phyloP scores from a whole-genome alignment of 2,329 filamentous ascomycete genomes.

The Colletotrichum destructivum region DNA sequence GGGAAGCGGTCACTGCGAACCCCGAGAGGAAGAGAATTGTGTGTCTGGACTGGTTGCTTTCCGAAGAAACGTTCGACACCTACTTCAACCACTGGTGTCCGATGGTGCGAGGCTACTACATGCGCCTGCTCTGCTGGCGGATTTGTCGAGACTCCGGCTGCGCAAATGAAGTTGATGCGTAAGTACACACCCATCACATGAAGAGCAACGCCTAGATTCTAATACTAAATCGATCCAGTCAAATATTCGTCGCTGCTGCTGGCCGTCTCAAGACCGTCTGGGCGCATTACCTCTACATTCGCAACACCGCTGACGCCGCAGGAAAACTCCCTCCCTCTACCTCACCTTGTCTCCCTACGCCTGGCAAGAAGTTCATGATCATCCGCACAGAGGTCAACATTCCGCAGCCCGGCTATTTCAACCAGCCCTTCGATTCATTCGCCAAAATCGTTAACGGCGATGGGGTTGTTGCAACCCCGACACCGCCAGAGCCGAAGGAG shows the following conservation, averaged over 20 bases:
- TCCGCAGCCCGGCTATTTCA: conserved; percentile 63
- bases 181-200: conserved; percentile 56
- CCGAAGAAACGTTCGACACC: conserved; percentile 81
- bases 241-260: conserved; percentile 78
- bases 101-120: conserved; percentile 94
- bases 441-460: conserved; percentile 38
- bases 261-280: conserved; percentile 80
- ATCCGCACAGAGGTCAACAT: conserved; percentile 80
- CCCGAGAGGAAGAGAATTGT: conserved; percentile 77
- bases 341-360: conserved; percentile 86
- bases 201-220: neutral
- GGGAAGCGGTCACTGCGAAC: conserved; percentile 79
- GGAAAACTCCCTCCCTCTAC: conserved; percentile 77
- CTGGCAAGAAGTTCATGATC: conserved; percentile 89
- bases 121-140: conserved; percentile 91
- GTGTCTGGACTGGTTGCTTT: conserved; percentile 82
- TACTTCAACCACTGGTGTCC: conserved; percentile 96
- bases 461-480: conserved; percentile 29
- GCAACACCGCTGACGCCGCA: conserved; percentile 73
- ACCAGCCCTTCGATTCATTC: conserved; percentile 65
- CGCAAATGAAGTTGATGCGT: conserved; percentile 76
- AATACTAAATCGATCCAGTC: conserved; percentile 58
- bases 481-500: conserved; percentile 36
- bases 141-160: conserved; percentile 83
- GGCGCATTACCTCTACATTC: conserved; percentile 84